Percentiles rank a stretch among this genome's conserved stretches.
Conservation (phyloP, 202 grass and related monocot species). For the Schoenoplectus tabernaemontani region DNA sequence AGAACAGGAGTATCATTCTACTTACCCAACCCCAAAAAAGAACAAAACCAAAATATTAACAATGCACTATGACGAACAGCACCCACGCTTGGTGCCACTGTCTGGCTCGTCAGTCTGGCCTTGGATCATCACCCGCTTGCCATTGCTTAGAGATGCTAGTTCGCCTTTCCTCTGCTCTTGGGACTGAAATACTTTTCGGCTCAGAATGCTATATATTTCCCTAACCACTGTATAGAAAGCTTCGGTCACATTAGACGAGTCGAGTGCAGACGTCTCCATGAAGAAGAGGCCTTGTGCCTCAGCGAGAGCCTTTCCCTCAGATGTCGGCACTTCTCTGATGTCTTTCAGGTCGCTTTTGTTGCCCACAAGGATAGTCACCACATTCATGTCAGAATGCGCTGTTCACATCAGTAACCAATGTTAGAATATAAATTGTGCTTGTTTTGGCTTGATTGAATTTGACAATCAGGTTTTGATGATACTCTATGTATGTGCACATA, state of each 20-base stretch:
- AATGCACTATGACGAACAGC: conserved; percentile 72
- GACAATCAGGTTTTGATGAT: not conserved
- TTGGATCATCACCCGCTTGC: conserved; percentile 60
- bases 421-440: conserved; percentile 11
- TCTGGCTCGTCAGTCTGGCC: conserved; percentile 31
- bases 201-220: conserved; percentile 80
- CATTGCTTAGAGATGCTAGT: conserved; percentile 44
- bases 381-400: conserved; percentile 90
- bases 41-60: conserved; percentile 24
- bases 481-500: not conserved
- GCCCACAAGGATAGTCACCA: conserved; percentile 69
- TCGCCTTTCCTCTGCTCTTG: conserved; percentile 69
- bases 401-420: conserved; percentile 6
- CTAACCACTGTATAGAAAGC: conserved; percentile 73
- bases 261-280: conserved; percentile 77
- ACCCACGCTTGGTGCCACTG: conserved; percentile 36
- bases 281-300: conserved; percentile 74
- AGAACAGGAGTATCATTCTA: conserved; percentile 23
- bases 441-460: not conserved
- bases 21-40: not conserved
- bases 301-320: conserved; percentile 59
- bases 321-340: conserved; percentile 49
- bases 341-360: conserved; percentile 68
- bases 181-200: conserved; percentile 84
- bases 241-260: conserved; percentile 63